Base-by-base conservation (phyloP, 2,329 filamentous ascomycete genomes). In the Cercospora zeina region DNA sequence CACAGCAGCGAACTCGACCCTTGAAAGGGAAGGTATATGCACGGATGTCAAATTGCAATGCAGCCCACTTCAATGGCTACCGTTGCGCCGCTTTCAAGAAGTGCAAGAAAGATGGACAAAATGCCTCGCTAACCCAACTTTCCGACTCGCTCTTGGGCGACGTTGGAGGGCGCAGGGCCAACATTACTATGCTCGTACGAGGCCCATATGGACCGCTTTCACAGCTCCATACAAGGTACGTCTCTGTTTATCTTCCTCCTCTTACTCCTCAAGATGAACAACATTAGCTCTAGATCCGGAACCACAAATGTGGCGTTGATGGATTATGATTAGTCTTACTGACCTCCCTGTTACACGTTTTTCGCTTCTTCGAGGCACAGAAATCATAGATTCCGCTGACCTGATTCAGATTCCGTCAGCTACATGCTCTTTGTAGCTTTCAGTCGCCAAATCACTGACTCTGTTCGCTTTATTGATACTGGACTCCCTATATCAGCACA, bases 1-100 rank as follows among this genome's bases (percentile, higher is more conserved):
- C 47, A 31, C 47, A 9, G 3, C 24, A n/a, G 24, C 47, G 47
- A 19, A 2, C 30, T 1, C 4, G 27, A 33, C n/a, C 5, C n/a
- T 55, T 21, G 16, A 3, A 33, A 45, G 42, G 31, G 10, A 51
- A 45, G 45, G 27, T 47, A 45, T 27, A 45, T 34, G 58, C 58
- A 60, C 58, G 58, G 58, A 60, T 60, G 58, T 60, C 58, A 60
- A 60, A 60, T 60, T 60, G 50, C 58, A 60, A 60, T 60, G 58
- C 50, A 60, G 58, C 58, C 58, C 39, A 47, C 21, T 37, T 60
- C 31, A n/a, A 60, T 60, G 58, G 58, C 58, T 60, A 54, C 54
- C 58, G 50, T 60, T 60, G 58, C 54, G 58, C 58, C 58, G 58
- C 58, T 60, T 59, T 60, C 58, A 45, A 60, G 58, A 60, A 54